Evolutionary conservation across 2,329 filamentous ascomycete species (phyloP), one percentile per base, ranked within the genome.

Genomic region (Hypomyces rosellus): DNA sequence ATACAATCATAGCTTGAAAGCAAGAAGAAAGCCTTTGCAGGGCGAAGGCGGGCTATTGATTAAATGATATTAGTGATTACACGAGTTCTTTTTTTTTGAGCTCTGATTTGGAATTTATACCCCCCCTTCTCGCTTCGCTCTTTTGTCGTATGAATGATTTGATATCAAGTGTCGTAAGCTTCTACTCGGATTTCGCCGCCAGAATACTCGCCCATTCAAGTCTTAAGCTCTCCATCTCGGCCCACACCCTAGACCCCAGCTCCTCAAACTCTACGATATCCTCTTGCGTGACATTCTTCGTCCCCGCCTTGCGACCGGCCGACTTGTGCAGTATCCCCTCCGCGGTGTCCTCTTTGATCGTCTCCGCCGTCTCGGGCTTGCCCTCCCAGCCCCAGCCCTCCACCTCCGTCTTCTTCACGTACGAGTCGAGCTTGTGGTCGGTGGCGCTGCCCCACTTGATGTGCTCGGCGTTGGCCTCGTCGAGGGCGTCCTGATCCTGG

Each of bases 361-460:
- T 68, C 7, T 70, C 57, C 40, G 70, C 68, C 36, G 74, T 70
- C 55, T 76, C 74, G n/a, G 75, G 71, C 9, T 68, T 71, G 49
- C 86, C 84, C 55, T 81, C 73, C 68, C 83, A 85, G 0, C 89
- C 91, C 90, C 91, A 96, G 7, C 89, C 88, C 40, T 88, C 83
- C 3, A 95, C 85, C 66, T 96, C 89, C 1, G 90, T 95, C 60
- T 82, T 81, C 67, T 85, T 86, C 5, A 89, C 80, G 37, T 77
- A 72, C 52, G 80, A 77, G 16, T 75, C 69, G 0, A 85, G 83
- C 49, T 69, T 66, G 11, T 77, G 66, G 56, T 85, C 78, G 8
- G 78, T 78, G n/a, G 81, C 79, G 30, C 86, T 87, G 3, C 92
- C 92, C 92, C 92, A 97, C 71, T 97, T 97, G 50, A 73, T 46